Conservation (phyloP, 257 asterid species). For the Primulina huaijiensis region DNA sequence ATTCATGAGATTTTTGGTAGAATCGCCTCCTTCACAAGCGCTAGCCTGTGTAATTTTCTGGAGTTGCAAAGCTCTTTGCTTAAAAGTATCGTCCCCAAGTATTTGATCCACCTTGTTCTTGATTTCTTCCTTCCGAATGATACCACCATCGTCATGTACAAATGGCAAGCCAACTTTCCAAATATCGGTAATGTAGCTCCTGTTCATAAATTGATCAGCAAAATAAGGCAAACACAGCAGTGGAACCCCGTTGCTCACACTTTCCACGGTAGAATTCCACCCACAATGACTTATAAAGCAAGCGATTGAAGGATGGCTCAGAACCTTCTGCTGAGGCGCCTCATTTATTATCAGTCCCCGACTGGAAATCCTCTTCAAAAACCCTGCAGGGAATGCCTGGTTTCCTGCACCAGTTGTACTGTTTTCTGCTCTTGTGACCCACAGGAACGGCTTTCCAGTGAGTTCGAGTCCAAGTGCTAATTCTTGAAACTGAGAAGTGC, state of each 20-base stretch:
- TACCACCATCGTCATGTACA: constrained; percentile 23
- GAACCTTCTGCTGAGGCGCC: constrained; percentile 58
- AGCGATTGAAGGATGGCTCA: constrained; percentile 50
- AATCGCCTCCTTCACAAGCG: neutral
- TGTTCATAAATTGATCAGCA: constrained; percentile 54
- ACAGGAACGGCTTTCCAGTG: constrained; percentile 41
- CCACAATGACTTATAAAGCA: constrained; percentile 78
- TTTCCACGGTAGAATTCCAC: constrained; percentile 63
- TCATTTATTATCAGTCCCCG: constrained; percentile 37
- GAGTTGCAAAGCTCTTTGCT: constrained; percentile 37
- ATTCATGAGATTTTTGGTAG: neutral
- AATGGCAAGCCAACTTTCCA: constrained; percentile 55
- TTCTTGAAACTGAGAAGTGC: constrained; percentile 29
- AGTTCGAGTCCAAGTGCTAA: constrained; percentile 44
- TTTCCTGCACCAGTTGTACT: neutral
- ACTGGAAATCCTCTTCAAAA: constrained; percentile 25
- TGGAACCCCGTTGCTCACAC: constrained; percentile 49
- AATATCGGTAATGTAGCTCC: constrained; percentile 54
- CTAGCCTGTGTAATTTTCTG: neutral
- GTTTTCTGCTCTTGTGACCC: constrained; percentile 48
- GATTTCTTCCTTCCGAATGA: constrained; percentile 31
- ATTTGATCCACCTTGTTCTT: constrained; percentile 35
- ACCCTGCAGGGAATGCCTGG: constrained; percentile 23
- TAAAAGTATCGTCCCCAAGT: constrained; percentile 25
- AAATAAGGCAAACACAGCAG: constrained; percentile 55